Evolutionary conservation across 768 basidiomycete species (phyloP).

Genomic region (Boletus reticuloceps): DNA sequence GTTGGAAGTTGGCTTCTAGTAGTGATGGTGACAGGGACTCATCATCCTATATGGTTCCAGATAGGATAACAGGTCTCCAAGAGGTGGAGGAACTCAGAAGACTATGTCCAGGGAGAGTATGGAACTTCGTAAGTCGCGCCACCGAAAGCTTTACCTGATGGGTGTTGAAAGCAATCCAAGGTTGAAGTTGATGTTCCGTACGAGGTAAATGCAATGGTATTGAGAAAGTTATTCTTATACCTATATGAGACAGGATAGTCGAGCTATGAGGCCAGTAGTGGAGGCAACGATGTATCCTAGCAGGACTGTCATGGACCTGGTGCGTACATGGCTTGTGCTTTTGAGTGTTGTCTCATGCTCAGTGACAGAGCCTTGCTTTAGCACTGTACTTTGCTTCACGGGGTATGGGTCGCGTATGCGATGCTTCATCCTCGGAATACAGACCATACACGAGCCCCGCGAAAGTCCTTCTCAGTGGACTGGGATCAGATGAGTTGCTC

Average conservation of each 20-base stretch:
- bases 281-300: slow-evolving; percentile 77
- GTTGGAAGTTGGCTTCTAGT: background rate
- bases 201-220: slow-evolving; percentile 42
- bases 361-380: slow-evolving; percentile 75
- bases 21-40: slow-evolving; percentile 11
- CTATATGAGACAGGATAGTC: slow-evolving; percentile 55
- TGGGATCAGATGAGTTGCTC: slow-evolving; percentile 94
- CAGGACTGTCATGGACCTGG: slow-evolving; percentile 88
- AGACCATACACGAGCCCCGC: slow-evolving; percentile 68
- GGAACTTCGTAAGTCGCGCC: slow-evolving; percentile 75
- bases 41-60: slow-evolving; percentile 75
- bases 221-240: background rate
- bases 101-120: slow-evolving; percentile 74
- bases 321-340: slow-evolving; percentile 34
- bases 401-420: slow-evolving; percentile 61
- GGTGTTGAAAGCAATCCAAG: slow-evolving; percentile 34
- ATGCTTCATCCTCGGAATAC: slow-evolving; percentile 30
- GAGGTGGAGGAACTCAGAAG: slow-evolving; percentile 74
- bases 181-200: slow-evolving; percentile 87
- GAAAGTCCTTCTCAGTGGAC: slow-evolving; percentile 81
- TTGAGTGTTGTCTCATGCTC: slow-evolving; percentile 1
- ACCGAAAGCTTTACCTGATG: background rate
- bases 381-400: slow-evolving; percentile 93
- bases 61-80: slow-evolving; percentile 76
- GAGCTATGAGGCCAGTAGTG: slow-evolving; percentile 49